Evolutionary conservation across 257 asterid genomes (phyloP).

Genomic region (Eucommia ulmoides): DNA sequence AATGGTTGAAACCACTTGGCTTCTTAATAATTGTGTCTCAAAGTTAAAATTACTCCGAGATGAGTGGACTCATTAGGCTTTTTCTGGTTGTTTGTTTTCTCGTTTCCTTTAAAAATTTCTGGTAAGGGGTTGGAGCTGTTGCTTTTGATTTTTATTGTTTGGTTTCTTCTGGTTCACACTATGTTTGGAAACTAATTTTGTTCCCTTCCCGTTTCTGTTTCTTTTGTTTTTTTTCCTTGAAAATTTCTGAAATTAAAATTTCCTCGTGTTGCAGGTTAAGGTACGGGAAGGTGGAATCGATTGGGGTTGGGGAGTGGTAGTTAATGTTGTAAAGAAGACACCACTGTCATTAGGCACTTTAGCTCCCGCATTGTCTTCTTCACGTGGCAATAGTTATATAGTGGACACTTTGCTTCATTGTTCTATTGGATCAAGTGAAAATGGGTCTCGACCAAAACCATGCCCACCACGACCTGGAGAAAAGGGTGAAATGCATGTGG

Average conservation of each 20-base stretch:
- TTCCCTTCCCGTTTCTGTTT: not conserved
- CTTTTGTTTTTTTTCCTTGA: constrained; percentile 3
- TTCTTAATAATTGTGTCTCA: too few species aligned
- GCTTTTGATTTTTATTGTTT: constrained; percentile 5
- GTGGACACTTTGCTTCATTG: constrained; percentile 88
- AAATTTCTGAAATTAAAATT: constrained; percentile 1
- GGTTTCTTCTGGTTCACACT: not conserved
- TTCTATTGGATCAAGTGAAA: constrained; percentile 55
- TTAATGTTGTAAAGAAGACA: constrained; percentile 77
- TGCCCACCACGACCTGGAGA: constrained; percentile 86
- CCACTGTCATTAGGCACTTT: constrained; percentile 57
- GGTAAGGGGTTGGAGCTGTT: too few species aligned
- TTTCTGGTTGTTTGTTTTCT: too few species aligned
- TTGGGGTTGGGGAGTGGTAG: constrained; percentile 99
- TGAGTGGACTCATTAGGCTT: too few species aligned
- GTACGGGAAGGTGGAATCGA: constrained; percentile 91
- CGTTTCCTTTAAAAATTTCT: too few species aligned
- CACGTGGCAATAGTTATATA: constrained; percentile 72
- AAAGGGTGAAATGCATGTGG: constrained; percentile 99
- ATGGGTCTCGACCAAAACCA: constrained; percentile 80
- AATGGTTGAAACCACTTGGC: too few species aligned
- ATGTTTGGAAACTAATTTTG: not conserved
- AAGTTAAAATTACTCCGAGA: too few species aligned
- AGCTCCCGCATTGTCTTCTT: constrained; percentile 83
- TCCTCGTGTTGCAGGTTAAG: constrained; percentile 44